These are phyloP conservation scores for Borovskyia barvae DNA, from an alignment of 208 protist species.

Conservation along the genomic window DNA sequence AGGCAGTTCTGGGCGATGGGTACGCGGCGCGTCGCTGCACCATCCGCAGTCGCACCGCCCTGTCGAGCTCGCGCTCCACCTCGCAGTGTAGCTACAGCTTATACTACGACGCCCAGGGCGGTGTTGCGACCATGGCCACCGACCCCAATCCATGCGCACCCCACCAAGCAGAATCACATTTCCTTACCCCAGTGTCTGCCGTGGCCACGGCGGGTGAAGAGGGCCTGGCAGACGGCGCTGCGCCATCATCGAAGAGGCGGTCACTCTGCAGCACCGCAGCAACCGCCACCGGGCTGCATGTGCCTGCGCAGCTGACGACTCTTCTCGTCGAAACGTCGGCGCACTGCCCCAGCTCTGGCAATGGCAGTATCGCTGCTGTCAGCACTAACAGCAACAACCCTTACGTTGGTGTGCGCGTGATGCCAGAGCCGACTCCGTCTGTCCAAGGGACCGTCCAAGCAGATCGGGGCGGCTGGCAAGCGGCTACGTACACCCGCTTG, in stretches of 20 bases:
- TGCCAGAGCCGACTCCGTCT: conserved; percentile 2
- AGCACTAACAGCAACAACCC: conserved; percentile 26
- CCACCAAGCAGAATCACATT: no score
- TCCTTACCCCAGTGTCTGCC: no score
- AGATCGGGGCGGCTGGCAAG: background rate
- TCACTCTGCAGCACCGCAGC: background rate
- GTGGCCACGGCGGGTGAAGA: no score
- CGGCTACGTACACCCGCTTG: background rate
- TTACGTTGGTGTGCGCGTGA: conserved; percentile 12
- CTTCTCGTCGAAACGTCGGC: no score
- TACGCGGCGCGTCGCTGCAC: background rate
- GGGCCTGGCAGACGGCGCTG: background rate
- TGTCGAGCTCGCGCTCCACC: background rate
- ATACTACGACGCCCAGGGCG: background rate
- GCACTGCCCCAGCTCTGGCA: conserved; percentile 6
- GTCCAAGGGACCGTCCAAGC: background rate
- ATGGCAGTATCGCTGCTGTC: conserved; percentile 2
- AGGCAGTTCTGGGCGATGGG: background rate
- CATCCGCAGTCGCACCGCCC: background rate
- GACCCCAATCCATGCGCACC: background rate
- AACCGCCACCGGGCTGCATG: background rate
- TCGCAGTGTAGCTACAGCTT: background rate
- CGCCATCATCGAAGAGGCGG: background rate
- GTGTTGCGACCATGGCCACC: conserved; percentile 7
- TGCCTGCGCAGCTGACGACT: background rate